phyloP scores from a whole-genome alignment of 129 eudicot genomes.

The Chrysanthemum lavandulifolium region DNA sequence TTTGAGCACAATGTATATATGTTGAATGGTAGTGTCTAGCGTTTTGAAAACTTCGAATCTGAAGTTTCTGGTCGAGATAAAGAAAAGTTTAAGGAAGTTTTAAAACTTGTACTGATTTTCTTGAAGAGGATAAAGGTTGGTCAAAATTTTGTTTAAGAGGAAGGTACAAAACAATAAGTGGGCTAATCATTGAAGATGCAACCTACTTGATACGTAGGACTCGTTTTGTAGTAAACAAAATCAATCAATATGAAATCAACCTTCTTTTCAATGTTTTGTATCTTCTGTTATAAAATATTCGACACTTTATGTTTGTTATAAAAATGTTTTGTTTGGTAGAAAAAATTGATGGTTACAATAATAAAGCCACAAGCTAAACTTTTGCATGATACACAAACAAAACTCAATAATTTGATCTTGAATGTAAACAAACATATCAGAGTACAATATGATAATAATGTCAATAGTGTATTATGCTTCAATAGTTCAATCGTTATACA shows the following conservation, averaged over 20 bases:
- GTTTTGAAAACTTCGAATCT: too few species aligned
- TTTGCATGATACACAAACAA: too few species aligned
- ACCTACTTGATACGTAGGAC: slow-evolving; percentile 23
- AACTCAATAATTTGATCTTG: too few species aligned
- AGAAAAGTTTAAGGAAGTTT: too few species aligned
- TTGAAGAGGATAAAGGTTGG: slow-evolving; percentile 12
- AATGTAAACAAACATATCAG: too few species aligned
- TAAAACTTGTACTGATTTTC: not conserved
- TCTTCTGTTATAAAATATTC: not conserved
- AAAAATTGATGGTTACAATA: not conserved
- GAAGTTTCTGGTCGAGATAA: too few species aligned
- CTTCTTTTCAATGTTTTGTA: not conserved
- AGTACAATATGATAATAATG: too few species aligned
- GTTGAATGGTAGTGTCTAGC: too few species aligned
- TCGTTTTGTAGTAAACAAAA: not conserved
- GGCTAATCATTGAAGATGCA: slow-evolving; percentile 32
- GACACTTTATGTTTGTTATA: not conserved
- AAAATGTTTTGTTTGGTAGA: not conserved
- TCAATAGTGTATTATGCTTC: too few species aligned
- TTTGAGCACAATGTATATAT: too few species aligned
- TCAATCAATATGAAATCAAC: not conserved
- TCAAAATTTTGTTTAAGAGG: slow-evolving; percentile 19
- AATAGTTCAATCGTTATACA: too few species aligned
- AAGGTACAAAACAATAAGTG: slow-evolving; percentile 23
- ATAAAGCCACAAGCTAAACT: too few species aligned